Base-by-base conservation (phyloP, 805 yeast genomes). In the Hanseniaspora jakobsenii region DNA sequence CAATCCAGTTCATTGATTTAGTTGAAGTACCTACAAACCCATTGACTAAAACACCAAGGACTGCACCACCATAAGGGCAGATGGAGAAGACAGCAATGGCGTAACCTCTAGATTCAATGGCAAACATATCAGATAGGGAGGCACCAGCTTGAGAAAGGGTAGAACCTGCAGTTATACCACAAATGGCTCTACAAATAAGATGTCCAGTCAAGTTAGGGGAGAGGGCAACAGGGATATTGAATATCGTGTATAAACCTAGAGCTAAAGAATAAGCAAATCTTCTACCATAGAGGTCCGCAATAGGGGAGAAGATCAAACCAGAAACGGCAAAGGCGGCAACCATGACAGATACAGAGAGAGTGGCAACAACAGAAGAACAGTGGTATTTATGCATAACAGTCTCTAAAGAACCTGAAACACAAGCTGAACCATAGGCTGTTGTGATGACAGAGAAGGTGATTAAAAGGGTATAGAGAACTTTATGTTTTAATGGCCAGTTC, bases 31-130 rank as follows among this genome's bases (percentile, higher is more conserved):
- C 70, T 55, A 86, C 77, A 66, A 85, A 86, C 31, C 95, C 95
- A 55, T 84, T 81, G 30, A 83, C 85, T 44, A 86, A 63, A 3
- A 94, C 94, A 28, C 95, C 95, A 38, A 85, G 63, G 30, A 83
- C 93, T 1, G 95, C 95, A 41, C 95, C 95, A 50, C 87, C 79
- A 61, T 85, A 86, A 2, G 95, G 95, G 48, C 91, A 85, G 55
- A 84, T 85, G 10, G 94, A 87, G 56, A 86, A 86, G 55, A 80
- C 80, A 0, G 94, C 93, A 63, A 86, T 84, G 32, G 94, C 94
- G 55, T 77, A 72, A 53, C 94, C 94, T 65, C 95, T 72, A 1
- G 86, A 74, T 51, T 74, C 80, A 44, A 73, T 70, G n/a, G 78
- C 73, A 69, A 86, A 89, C 69, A 86, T 72, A 62, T 86, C 96